A percentile compares a stretch with the other conserved stretches of the same genome.
phyloP scores from a whole-genome alignment of 495 filamentous ascomycete species.

The Aspergillus kassunensis region DNA sequence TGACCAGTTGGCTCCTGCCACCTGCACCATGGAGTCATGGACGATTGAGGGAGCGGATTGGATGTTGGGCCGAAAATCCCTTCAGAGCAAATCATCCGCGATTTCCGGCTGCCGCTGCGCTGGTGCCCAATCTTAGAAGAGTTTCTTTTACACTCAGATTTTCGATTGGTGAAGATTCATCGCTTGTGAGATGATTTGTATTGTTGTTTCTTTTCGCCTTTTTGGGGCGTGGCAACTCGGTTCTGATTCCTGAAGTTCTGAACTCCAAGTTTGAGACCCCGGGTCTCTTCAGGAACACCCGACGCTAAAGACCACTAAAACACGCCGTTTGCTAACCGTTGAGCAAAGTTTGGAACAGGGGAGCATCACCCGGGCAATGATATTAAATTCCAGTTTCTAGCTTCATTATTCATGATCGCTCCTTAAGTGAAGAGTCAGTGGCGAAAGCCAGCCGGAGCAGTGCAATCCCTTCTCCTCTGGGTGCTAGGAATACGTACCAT shows the following conservation, averaged over 20 bases:
- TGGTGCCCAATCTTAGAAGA: constrained; percentile 22
- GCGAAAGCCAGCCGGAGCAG: neutral
- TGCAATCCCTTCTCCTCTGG: neutral
- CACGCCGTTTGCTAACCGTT: neutral
- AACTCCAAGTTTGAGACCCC: neutral
- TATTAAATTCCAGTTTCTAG: neutral
- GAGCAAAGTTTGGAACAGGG: constrained; percentile 5
- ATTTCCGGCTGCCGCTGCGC: constrained; percentile 12
- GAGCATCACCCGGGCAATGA: constrained; percentile 8
- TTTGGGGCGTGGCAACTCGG: neutral
- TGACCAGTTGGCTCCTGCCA: constrained; percentile 12
- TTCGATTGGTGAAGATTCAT: too few species aligned
- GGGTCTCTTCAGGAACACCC: constrained; percentile 9
- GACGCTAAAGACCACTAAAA: constrained; percentile 2
- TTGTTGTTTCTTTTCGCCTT: too few species aligned
- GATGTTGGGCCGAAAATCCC: neutral
- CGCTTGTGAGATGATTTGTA: neutral
- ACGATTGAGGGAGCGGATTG: too few species aligned
- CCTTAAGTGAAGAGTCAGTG: neutral
- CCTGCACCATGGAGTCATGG: too few species aligned
- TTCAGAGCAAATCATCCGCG: constrained; percentile 11
- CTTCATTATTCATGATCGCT: neutral
- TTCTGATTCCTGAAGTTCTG: too few species aligned
- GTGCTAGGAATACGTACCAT: neutral
- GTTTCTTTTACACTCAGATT: neutral